Evolutionary conservation across 2,329 filamentous ascomycete genomes (phyloP), one percentile per base, ranked within the genome.

Genomic region (Penicillium frequentans): DNA sequence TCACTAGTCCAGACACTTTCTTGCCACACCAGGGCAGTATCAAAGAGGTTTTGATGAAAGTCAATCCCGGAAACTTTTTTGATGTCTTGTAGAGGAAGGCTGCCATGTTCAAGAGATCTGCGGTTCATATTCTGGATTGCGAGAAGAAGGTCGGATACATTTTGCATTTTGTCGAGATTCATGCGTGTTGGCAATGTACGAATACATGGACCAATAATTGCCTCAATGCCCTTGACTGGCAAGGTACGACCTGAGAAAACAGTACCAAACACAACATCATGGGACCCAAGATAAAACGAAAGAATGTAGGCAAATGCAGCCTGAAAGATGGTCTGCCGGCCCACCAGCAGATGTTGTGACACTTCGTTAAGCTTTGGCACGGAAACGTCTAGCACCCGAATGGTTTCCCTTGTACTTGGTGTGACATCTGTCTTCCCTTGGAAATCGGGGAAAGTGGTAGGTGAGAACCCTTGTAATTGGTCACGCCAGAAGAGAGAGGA

Each of bases 21-120:
- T 65, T 97, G 93, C 80, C 93, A 97, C 0, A 93, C 87, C 65
- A 96, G 88, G 0, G 96, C 77, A 0, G 87, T 82, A 63, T 96
- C 90, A 64, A 93, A 96, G 0, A 96, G 73, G 1, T 75, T 74
- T 7, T 55, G 50, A 39, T 84, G 80, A 1, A 81, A 78, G 0
- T 85, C 79, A 27, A 80, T 75, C 0, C 81, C 82, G 3, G 82
- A 83, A 1, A 82, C 73, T 62, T 83, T 85, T 66, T 86, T 88
- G 62, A 96, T 90, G 2, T 91, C 85, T 1, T 84, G 77, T 2
- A 96, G 79, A 0, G 90, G 81, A 6, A 92, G 67, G 1, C 78
- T 77, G 23, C 83, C 83, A 68, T 93, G 81, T 16, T 84, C 80
- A 51, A 96, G 80, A 54, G 86, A 81, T 3, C 82, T 80, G 33